phyloP scores from a whole-genome alignment of 2,329 filamentous ascomycete genomes.

The Penicillium aurantiogriseum region DNA sequence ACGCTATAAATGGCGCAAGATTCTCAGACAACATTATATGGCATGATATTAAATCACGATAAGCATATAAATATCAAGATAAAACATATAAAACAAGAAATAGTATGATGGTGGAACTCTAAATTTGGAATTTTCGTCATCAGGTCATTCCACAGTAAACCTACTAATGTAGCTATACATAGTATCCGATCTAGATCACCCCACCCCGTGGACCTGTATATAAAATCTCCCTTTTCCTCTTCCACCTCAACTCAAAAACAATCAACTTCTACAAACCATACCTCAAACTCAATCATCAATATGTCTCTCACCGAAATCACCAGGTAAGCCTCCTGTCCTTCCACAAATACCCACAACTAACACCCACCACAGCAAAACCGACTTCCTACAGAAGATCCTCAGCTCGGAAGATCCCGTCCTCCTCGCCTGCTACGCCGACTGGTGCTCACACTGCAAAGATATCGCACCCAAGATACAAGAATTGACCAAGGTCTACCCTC shows the following conservation, averaged over 20 bases:
- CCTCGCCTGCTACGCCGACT: slow-evolving; percentile 5
- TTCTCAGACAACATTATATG: background rate
- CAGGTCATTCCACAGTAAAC: background rate
- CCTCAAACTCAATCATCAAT: background rate
- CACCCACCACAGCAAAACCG: background rate
- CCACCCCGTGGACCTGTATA: background rate
- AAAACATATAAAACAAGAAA: background rate
- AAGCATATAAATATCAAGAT: background rate
- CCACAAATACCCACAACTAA: background rate
- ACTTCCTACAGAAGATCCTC: slow-evolving; percentile 3
- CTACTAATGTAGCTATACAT: no score
- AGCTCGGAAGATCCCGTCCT: background rate
- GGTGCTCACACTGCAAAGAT: slow-evolving; percentile 1
- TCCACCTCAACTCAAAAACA: background rate
- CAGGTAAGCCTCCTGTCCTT: background rate
- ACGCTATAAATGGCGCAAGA: background rate
- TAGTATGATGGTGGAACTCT: background rate
- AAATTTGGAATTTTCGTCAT: background rate
- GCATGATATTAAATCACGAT: background rate
- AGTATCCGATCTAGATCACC: slow-evolving; percentile 1
- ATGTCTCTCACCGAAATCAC: slow-evolving; percentile 8
- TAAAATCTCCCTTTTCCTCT: background rate
- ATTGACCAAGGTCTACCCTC: background rate
- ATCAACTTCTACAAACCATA: background rate
- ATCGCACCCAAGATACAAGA: slow-evolving; percentile 3